Percentiles rank a stretch among this genome's conserved stretches.
phyloP scores from a whole-genome alignment of 495 filamentous ascomycete genomes.

The Neurospora terricola region DNA sequence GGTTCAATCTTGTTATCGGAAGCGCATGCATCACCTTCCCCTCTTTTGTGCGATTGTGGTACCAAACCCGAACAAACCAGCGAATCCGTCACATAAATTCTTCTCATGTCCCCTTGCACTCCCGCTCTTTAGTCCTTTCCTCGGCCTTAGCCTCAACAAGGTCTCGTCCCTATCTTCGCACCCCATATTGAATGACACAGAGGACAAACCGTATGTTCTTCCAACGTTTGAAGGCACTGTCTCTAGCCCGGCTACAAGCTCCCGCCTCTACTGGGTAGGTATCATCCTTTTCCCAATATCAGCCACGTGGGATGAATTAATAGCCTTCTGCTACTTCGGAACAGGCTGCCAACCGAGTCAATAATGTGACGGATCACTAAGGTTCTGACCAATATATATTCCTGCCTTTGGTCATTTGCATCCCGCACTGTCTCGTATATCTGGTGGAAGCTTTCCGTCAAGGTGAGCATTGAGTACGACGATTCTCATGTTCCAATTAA shows the following conservation, averaged over 20 bases:
- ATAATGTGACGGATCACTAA: neutral
- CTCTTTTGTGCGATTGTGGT: neutral
- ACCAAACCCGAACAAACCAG: neutral
- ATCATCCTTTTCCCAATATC: neutral
- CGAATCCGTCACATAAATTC: neutral
- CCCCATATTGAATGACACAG: neutral
- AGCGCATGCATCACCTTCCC: neutral
- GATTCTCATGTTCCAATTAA: neutral
- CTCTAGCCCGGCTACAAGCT: neutral
- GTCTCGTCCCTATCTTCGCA: neutral
- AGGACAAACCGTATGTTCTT: neutral
- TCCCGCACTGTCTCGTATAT: neutral
- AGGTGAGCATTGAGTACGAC: neutral
- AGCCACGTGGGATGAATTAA: neutral
- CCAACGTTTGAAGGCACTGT: neutral
- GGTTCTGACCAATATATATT: neutral
- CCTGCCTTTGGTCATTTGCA: neutral
- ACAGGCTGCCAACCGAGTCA: neutral
- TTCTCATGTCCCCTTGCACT: neutral
- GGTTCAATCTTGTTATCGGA: neutral
- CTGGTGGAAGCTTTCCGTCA: neutral
- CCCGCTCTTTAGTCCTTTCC: neutral
- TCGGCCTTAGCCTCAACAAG: neutral
- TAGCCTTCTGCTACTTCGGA: neutral
- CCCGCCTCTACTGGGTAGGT: neutral